These are phyloP conservation scores for Lepidium aucheri DNA, from an alignment of 345 rosid species.

Conservation along the genomic window DNA sequence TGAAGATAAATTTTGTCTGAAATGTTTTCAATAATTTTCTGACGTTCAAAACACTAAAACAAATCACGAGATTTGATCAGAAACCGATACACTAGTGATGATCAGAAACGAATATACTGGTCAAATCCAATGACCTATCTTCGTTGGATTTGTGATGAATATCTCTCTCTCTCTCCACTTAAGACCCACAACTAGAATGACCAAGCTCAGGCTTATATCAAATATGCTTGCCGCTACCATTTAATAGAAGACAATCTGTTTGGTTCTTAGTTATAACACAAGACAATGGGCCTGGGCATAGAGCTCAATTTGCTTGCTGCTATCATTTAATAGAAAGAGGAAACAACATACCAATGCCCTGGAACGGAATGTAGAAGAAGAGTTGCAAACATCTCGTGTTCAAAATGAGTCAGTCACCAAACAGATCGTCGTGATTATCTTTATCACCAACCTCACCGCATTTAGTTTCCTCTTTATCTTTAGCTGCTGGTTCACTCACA, in stretches of 20 bases:
- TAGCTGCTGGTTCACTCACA: slow-evolving; percentile 22
- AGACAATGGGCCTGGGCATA: slow-evolving; percentile 17
- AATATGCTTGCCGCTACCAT: background rate
- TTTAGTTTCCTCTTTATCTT: slow-evolving; percentile 25
- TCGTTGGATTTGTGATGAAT: slow-evolving; percentile 11
- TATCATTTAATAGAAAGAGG: background rate
- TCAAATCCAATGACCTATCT: slow-evolving; percentile 19
- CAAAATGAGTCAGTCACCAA: slow-evolving; percentile 52
- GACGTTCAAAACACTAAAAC: too few species aligned
- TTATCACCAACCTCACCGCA: slow-evolving; percentile 19
- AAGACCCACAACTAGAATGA: background rate
- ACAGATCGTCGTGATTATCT: slow-evolving; percentile 70
- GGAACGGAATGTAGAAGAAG: background rate
- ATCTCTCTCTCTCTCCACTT: background rate
- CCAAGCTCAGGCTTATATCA: background rate
- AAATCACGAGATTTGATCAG: background rate
- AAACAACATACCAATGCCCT: slow-evolving; percentile 9
- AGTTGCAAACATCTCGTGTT: slow-evolving; percentile 12
- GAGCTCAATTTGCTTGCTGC: slow-evolving; percentile 4
- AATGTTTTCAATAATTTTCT: too few species aligned
- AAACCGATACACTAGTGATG: too few species aligned
- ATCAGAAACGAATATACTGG: too few species aligned
- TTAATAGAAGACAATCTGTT: too few species aligned
- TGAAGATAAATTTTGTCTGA: too few species aligned
- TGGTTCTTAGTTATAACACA: slow-evolving; percentile 9